Conservation (phyloP, 805 yeast genomes). For the Yarrowia yakushimensis region DNA sequence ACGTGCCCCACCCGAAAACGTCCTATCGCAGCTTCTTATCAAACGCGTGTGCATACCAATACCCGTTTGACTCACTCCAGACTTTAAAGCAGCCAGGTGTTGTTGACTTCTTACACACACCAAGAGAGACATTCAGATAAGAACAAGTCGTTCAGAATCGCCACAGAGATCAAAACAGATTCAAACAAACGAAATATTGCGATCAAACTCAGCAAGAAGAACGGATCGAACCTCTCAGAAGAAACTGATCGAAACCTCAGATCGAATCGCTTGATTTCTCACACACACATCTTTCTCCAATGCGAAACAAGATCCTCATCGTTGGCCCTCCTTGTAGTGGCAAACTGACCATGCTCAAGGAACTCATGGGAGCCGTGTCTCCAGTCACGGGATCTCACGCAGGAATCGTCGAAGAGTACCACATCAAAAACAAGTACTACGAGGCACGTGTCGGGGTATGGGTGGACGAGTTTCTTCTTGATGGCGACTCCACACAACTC, state of each 20-base stretch:
- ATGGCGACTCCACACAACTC: slow-evolving; percentile 27
- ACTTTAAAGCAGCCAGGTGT: no score
- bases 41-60: neutral
- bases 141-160: no score
- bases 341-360: slow-evolving; percentile 36
- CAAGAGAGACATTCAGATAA: no score
- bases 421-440: slow-evolving; percentile 38
- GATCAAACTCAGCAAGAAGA: no score
- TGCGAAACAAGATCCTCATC: slow-evolving; percentile 34
- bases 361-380: slow-evolving; percentile 29
- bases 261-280: no score
- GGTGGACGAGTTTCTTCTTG: slow-evolving; percentile 39
- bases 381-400: slow-evolving; percentile 31
- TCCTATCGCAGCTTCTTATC: slow-evolving; percentile 15
- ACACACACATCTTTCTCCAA: slow-evolving; percentile 4
- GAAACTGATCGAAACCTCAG: no score
- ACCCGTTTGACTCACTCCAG: neutral
- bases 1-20: slow-evolving; percentile 12
- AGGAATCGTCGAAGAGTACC: slow-evolving; percentile 34
- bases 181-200: no score
- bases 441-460: slow-evolving; percentile 37
- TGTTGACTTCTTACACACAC: neutral
- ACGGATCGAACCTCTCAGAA: no score
- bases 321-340: slow-evolving; percentile 40
- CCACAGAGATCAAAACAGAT: no score